Evolutionary conservation across 768 basidiomycete species (phyloP).

Genomic region (Astraeus odoratus): DNA sequence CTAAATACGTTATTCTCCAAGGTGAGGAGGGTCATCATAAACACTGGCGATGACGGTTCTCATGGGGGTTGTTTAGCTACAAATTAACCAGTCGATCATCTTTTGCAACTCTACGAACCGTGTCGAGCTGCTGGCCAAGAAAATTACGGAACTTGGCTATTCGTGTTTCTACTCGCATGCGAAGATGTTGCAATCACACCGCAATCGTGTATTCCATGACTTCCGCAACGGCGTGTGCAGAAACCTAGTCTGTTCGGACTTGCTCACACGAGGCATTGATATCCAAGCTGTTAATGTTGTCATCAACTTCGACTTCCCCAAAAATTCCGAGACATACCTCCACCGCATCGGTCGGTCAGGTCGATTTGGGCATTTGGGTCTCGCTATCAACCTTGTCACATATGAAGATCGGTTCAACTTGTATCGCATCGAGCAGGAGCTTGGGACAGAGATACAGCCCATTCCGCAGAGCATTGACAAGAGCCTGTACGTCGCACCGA

Average conservation of each 20-base stretch:
- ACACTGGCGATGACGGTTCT: constrained; percentile 1
- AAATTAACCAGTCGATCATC: constrained; percentile 99
- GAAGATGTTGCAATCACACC: constrained; percentile 98
- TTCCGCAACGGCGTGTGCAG: constrained; percentile 98
- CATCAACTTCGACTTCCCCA: constrained; percentile 99
- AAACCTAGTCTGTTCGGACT: constrained; percentile 96
- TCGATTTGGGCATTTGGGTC: constrained; percentile 92
- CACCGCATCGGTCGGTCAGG: constrained; percentile 98
- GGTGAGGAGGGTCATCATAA: constrained; percentile 33
- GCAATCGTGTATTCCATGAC: constrained; percentile 99
- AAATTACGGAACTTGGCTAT: constrained; percentile 98
- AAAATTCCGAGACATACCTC: constrained; percentile 97
- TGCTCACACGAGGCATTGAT: constrained; percentile 98
- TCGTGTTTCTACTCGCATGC: constrained; percentile 99
- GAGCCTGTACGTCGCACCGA: constrained; percentile 87
- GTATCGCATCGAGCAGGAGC: constrained; percentile 96
- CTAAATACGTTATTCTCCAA: constrained; percentile 99
- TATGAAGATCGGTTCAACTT: constrained; percentile 98
- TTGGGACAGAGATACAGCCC: constrained; percentile 95
- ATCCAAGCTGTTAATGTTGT: constrained; percentile 99
- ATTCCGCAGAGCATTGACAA: constrained; percentile 91
- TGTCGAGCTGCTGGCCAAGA: constrained; percentile 98
- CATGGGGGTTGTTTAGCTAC: constrained; percentile 52
- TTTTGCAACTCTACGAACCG: constrained; percentile 99
- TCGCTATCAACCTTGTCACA: constrained; percentile 97